A percentile compares a stretch with the other conserved stretches of the same genome.
Conservation (phyloP, 345 rosid genomes). For the Citrus reticulata region DNA sequence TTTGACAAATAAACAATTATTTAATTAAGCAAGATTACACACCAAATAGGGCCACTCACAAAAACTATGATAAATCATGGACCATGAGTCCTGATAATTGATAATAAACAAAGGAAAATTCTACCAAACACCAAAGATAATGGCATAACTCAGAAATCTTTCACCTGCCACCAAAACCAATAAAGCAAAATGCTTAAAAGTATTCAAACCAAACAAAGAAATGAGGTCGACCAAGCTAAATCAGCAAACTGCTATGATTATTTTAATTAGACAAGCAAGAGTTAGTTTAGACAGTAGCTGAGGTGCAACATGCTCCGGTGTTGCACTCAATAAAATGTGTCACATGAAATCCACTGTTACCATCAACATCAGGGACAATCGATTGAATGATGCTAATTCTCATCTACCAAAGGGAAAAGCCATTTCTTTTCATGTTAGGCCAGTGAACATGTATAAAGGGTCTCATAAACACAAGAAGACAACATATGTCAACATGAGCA, state of each 20-base stretch:
- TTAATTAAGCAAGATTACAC: not conserved
- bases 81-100: not conserved
- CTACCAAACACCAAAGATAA: not conserved
- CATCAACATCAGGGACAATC: constrained; percentile 10
- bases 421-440: constrained; percentile 28
- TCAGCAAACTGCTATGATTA: not conserved
- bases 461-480: constrained; percentile 34
- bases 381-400: constrained; percentile 17
- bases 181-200: not conserved
- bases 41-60: not conserved
- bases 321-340: not conserved
- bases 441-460: constrained; percentile 12
- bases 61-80: not conserved
- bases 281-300: not conserved
- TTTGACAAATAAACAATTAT: not conserved
- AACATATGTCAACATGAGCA: constrained; percentile 25
- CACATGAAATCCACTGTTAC: constrained; percentile 19
- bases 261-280: not conserved
- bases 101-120: constrained; percentile 1
- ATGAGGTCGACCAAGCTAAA: not conserved
- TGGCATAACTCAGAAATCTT: not conserved
- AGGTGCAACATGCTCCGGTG: not conserved
- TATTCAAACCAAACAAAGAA: not conserved
- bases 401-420: constrained; percentile 8
- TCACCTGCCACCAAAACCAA: not conserved